Percentiles rank a stretch among this genome's conserved stretches.
Conservation (phyloP, 2,329 filamentous ascomycete species). For the Alternaria hordeiaustralica region DNA sequence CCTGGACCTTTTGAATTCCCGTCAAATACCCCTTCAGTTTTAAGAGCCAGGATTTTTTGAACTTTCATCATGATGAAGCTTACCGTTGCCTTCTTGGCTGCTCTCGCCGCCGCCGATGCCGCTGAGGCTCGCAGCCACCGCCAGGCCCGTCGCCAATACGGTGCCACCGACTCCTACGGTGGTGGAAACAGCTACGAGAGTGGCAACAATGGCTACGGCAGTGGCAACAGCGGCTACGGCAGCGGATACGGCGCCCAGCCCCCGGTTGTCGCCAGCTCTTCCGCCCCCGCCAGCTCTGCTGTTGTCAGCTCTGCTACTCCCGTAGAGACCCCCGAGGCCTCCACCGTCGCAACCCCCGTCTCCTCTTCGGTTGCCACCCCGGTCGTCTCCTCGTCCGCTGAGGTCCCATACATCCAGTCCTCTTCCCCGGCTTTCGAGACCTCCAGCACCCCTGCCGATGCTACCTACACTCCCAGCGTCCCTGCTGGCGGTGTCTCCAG, state of each 20-base stretch:
- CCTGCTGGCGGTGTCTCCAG: not conserved
- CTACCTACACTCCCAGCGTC: conserved; percentile 9
- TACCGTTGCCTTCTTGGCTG: conserved; percentile 41
- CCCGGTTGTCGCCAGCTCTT: not conserved
- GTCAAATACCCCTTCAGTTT: conserved; percentile 27
- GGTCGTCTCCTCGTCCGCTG: not conserved
- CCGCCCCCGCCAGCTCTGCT: conserved; percentile 10
- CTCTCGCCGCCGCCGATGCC: conserved; percentile 40
- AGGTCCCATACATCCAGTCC: conserved; percentile 13
- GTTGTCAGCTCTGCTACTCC: conserved; percentile 10
- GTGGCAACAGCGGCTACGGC: not conserved
- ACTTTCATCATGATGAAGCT: conserved; percentile 37
- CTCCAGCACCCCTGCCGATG: conserved; percentile 12
- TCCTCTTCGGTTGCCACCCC: conserved; percentile 1
- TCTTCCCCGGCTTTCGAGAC: conserved; percentile 10
- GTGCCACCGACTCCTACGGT: conserved; percentile 4
- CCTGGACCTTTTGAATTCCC: conserved; percentile 26
- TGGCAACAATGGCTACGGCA: not conserved
- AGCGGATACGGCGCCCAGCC: conserved; percentile 9
- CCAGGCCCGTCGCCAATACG: conserved; percentile 37
- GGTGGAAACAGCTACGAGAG: not conserved
- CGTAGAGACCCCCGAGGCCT: conserved; percentile 2
- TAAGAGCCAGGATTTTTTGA: conserved; percentile 35
- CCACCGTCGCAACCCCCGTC: not conserved
- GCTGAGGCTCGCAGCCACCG: conserved; percentile 38